These are phyloP conservation scores for Purpureocillium takamizusanense DNA, from an alignment of 2,329 filamentous ascomycete species.

Conservation along the genomic window DNA sequence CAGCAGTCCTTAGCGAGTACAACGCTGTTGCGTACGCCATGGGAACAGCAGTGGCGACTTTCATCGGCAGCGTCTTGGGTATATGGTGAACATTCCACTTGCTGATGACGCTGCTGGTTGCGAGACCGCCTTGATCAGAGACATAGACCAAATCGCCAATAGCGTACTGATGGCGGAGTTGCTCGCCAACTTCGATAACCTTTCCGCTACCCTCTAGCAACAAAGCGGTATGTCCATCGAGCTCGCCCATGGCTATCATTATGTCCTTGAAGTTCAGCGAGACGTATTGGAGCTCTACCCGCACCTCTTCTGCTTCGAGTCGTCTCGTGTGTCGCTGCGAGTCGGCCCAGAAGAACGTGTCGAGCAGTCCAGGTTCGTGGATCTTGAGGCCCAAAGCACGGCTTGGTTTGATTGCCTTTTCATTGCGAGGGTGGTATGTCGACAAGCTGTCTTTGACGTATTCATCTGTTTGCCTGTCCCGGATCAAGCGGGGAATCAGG, in stretches of 20 bases:
- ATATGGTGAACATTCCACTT: background rate
- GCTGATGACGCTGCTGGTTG: too few relatives aligned
- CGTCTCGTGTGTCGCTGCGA: too few relatives aligned
- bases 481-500: too few relatives aligned
- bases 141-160: constrained; percentile 11
- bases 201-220: constrained; percentile 23
- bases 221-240: constrained; percentile 17
- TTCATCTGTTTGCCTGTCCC: too few relatives aligned
- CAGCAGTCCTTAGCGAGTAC: constrained; percentile 13
- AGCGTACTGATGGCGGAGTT: too few relatives aligned
- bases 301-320: background rate
- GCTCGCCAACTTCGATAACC: constrained; percentile 17
- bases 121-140: too few relatives aligned
- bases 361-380: too few relatives aligned
- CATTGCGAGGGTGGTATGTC: too few relatives aligned
- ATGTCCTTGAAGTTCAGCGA: constrained; percentile 25
- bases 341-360: too few relatives aligned
- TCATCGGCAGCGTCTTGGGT: constrained; percentile 7
- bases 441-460: too few relatives aligned
- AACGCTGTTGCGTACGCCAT: constrained; percentile 16
- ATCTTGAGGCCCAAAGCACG: too few relatives aligned
- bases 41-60: constrained; percentile 9
- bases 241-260: constrained; percentile 22
- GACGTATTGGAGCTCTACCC: constrained; percentile 4
- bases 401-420: too few relatives aligned